phyloP scores from a whole-genome alignment of 2,329 filamentous ascomycete genomes.

The Polytolypa hystricis region DNA sequence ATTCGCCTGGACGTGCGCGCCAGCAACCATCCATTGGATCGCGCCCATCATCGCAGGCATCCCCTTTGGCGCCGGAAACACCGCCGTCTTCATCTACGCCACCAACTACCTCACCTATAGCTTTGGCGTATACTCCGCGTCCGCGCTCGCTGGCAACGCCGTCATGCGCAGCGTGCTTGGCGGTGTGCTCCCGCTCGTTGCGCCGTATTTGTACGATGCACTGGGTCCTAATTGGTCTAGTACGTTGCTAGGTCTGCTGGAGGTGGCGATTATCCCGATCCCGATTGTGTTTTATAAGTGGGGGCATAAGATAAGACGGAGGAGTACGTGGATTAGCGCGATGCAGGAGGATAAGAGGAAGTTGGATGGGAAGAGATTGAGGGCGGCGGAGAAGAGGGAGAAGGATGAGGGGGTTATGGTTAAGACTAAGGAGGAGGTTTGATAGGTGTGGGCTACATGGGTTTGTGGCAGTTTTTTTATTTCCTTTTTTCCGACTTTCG shows the following conservation, averaged over 20 bases:
- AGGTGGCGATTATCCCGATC: constrained; percentile 65
- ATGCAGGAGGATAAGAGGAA: constrained; percentile 45
- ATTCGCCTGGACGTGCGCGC: constrained; percentile 81
- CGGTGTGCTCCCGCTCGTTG: constrained; percentile 67
- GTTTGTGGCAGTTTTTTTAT: neutral
- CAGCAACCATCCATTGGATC: constrained; percentile 69
- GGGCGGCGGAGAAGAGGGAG: neutral
- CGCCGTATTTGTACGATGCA: constrained; percentile 56
- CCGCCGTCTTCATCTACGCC: constrained; percentile 69
- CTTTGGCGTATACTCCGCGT: constrained; percentile 74
- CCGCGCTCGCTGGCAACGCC: constrained; percentile 67
- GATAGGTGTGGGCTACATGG: neutral
- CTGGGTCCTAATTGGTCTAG: constrained; percentile 70
- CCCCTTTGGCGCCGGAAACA: constrained; percentile 68
- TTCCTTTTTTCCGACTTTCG: neutral
- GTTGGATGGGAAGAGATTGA: constrained; percentile 32
- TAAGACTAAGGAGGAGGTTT: constrained; percentile 3
- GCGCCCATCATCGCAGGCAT: constrained; percentile 66
- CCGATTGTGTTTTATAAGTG: constrained; percentile 65
- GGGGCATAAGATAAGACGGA: constrained; percentile 45
- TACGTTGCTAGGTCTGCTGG: constrained; percentile 61
- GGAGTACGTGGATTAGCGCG: constrained; percentile 44
- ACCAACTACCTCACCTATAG: constrained; percentile 68
- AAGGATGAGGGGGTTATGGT: neutral
- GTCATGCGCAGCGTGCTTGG: constrained; percentile 63